A percentile compares a stretch with the other conserved stretches of the same genome.
These are phyloP conservation scores for Diophrys appendiculata DNA, from an alignment of 73 alveolate genomes.

Conservation along the genomic window DNA sequence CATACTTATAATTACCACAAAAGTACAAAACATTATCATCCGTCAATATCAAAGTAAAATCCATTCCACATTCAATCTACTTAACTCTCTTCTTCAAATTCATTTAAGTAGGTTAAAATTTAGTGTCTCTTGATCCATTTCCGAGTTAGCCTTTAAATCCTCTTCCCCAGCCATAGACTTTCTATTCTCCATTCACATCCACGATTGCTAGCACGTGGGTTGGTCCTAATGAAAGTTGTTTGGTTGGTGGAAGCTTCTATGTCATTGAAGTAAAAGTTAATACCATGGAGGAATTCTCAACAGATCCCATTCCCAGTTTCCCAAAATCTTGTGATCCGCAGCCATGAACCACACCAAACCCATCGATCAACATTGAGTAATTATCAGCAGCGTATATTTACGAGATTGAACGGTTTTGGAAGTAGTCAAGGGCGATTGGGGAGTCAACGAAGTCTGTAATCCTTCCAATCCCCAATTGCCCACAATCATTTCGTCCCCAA, in stretches of 20 bases:
- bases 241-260: constrained; percentile 21
- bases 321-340: constrained; percentile 45
- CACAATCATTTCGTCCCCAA: constrained; percentile 62
- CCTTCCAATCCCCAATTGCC: constrained; percentile 54
- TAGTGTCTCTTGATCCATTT: constrained; percentile 39
- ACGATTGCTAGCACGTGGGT: constrained; percentile 46
- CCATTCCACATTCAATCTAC: constrained; percentile 40
- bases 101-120: constrained; percentile 16
- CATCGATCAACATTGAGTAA: constrained; percentile 45
- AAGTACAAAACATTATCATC: constrained; percentile 5
- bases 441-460: constrained; percentile 22
- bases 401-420: constrained; percentile 12
- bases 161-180: constrained; percentile 47
- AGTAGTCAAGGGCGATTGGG: constrained; percentile 30
- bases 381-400: constrained; percentile 36
- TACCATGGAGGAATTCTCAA: background rate
- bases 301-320: constrained; percentile 27
- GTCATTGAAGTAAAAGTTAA: constrained; percentile 10
- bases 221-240: constrained; percentile 47
- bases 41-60: background rate
- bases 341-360: constrained; percentile 41
- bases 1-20: constrained; percentile 44
- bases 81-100: background rate
- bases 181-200: constrained; percentile 30
- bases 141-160: constrained; percentile 41